Evolutionary conservation across 2,329 filamentous ascomycete genomes (phyloP).

Genomic region (Verticillium klebahnii): DNA sequence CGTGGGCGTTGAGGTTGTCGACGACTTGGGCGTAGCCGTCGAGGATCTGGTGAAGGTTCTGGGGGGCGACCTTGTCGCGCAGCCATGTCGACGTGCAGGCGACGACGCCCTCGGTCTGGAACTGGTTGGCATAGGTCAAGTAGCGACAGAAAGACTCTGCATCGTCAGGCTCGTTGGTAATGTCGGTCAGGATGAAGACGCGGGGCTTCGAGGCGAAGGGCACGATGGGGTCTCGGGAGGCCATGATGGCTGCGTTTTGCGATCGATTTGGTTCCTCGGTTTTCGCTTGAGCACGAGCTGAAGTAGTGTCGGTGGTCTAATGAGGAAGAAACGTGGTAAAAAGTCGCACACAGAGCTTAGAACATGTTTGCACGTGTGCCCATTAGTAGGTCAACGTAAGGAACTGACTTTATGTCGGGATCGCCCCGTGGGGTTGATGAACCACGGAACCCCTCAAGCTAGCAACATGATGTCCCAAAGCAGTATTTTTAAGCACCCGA

Average conservation of each 20-base stretch:
- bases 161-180: constrained; percentile 42
- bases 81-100: constrained; percentile 42
- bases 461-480: no score
- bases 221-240: background rate
- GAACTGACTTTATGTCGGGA: no score
- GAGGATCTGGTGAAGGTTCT: constrained; percentile 38
- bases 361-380: no score
- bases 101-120: constrained; percentile 39
- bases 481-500: no score
- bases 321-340: no score
- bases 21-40: constrained; percentile 37
- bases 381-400: no score
- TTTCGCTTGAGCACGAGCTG: no score
- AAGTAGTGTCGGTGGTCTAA: no score
- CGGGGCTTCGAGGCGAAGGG: constrained; percentile 21
- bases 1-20: constrained; percentile 44
- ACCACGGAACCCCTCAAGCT: no score
- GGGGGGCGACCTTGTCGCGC: constrained; percentile 30
- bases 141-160: constrained; percentile 38
- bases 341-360: no score
- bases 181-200: constrained; percentile 37
- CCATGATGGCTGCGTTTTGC: background rate
- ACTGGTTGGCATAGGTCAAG: constrained; percentile 40
- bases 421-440: no score
- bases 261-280: background rate